Conservation (phyloP, 169 alveolate genomes). For the Plasmodium knowlesi region DNA sequence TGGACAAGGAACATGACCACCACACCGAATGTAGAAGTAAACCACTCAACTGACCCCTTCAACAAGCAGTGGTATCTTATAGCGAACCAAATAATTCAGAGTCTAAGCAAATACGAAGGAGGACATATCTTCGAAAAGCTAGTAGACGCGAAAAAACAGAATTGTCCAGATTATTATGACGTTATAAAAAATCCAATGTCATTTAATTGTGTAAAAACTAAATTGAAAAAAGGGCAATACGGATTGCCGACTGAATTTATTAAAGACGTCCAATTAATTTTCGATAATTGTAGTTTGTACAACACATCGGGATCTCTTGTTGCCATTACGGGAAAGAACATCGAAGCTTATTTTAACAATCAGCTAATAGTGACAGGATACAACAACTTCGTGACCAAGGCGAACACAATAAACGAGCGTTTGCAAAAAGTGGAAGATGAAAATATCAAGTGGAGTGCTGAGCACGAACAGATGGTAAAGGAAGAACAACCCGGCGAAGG, state of each 20-base stretch:
- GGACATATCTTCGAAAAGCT: slow-evolving; percentile 92
- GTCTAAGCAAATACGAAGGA: slow-evolving; percentile 88
- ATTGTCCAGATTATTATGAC: slow-evolving; percentile 92
- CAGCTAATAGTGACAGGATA: slow-evolving; percentile 81
- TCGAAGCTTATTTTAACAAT: slow-evolving; percentile 85
- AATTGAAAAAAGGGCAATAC: slow-evolving; percentile 85
- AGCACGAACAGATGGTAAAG: slow-evolving; percentile 4
- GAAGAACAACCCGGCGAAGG: background rate
- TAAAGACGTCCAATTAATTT: slow-evolving; percentile 89
- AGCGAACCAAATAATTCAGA: slow-evolving; percentile 81
- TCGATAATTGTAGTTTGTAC: slow-evolving; percentile 88
- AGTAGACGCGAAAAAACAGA: slow-evolving; percentile 91
- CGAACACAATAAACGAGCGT: slow-evolving; percentile 75
- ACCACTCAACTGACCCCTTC: slow-evolving; percentile 80
- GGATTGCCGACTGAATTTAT: slow-evolving; percentile 86
- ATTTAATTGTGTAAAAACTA: slow-evolving; percentile 85
- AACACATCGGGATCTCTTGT: slow-evolving; percentile 90
- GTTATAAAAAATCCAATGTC: slow-evolving; percentile 91
- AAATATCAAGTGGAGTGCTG: slow-evolving; percentile 45
- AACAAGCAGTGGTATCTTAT: slow-evolving; percentile 86
- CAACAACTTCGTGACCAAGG: slow-evolving; percentile 77
- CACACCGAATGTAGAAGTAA: slow-evolving; percentile 77
- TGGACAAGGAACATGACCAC: slow-evolving; percentile 84
- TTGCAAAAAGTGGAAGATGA: slow-evolving; percentile 79
- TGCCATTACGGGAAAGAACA: slow-evolving; percentile 87